These are phyloP conservation scores for Rhazya stricta DNA, from an alignment of 257 asterid species.

Conservation along the genomic window DNA sequence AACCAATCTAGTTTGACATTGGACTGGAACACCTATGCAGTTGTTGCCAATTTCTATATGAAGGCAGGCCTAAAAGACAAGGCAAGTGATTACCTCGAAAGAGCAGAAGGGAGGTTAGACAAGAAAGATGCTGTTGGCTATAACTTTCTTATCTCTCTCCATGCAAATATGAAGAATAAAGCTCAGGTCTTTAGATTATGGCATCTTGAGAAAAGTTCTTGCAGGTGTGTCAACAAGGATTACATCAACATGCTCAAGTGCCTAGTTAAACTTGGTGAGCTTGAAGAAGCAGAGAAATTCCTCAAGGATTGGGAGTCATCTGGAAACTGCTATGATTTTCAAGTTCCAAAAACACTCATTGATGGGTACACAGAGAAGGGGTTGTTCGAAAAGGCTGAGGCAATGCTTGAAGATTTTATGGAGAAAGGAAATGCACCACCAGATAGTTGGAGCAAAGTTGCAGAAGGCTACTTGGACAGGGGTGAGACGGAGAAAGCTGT, in stretches of 20 bases:
- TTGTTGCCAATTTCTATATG: conserved; percentile 54
- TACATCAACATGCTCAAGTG: conserved; percentile 58
- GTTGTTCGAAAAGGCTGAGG: conserved; percentile 54
- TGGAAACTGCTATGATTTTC: conserved; percentile 57
- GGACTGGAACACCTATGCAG: conserved; percentile 79
- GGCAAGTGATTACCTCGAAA: conserved; percentile 50
- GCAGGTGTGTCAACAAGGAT: conserved; percentile 55
- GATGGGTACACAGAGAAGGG: conserved; percentile 46
- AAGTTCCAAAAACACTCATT: conserved; percentile 51
- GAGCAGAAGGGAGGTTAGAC: conserved; percentile 58
- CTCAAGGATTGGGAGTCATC: conserved; percentile 74
- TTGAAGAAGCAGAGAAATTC: conserved; percentile 58
- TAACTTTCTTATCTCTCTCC: conserved; percentile 70
- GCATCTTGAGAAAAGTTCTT: conserved; percentile 42
- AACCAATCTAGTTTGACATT: conserved; percentile 33
- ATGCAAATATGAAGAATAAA: conserved; percentile 56
- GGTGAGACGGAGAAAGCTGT: conserved; percentile 43
- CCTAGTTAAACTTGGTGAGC: conserved; percentile 57
- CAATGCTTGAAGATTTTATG: conserved; percentile 39
- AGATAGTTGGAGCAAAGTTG: conserved; percentile 51
- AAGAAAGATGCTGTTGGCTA: conserved; percentile 47
- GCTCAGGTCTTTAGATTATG: conserved; percentile 59
- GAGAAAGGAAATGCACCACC: conserved; percentile 37
- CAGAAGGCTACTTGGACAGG: conserved; percentile 52
- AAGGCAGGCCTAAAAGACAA: conserved; percentile 47